phyloP scores from a whole-genome alignment of 352 stramenopile genomes.

The Phytophthora nicotianae region DNA sequence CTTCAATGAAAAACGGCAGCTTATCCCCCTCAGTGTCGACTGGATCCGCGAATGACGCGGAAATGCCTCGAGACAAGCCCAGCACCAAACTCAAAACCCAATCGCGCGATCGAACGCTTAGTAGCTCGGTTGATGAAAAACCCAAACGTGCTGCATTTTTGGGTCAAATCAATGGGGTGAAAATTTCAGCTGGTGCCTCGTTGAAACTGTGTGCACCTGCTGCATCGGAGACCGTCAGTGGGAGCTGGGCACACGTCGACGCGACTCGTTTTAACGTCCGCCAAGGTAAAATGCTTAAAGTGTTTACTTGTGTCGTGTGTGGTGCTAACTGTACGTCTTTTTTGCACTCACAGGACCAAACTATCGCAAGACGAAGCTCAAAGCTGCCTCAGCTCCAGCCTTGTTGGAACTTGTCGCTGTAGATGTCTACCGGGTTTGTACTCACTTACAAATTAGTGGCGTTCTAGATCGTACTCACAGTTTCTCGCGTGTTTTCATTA shows the following conservation, averaged over 20 bases:
- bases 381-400: conserved; percentile 59
- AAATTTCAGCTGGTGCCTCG: conserved; percentile 56
- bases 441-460: background rate
- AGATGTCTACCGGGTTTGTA: conserved; percentile 70
- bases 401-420: conserved; percentile 70
- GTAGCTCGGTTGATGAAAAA: conserved; percentile 5
- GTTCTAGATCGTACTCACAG: background rate
- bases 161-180: conserved; percentile 45
- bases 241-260: conserved; percentile 70
- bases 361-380: conserved; percentile 78
- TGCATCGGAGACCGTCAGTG: conserved; percentile 36
- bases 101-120: conserved; percentile 10
- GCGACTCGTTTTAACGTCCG: conserved; percentile 83
- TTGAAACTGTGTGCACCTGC: conserved; percentile 54
- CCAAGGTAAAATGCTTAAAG: conserved; percentile 46
- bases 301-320: background rate
- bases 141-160: conserved; percentile 21
- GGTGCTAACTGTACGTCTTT: background rate
- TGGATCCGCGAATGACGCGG: conserved; percentile 4
- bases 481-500: conserved; percentile 28
- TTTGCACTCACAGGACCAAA: conserved; percentile 52
- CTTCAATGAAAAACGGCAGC: conserved; percentile 4
- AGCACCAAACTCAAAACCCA: conserved; percentile 3
- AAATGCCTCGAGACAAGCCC: conserved; percentile 13
- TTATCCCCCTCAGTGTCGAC: conserved; percentile 9